Percentiles rank a stretch among this genome's conserved stretches.
Conservation (phyloP, 208 protist genomes). For the Leptomonas pyrrhocoris region DNA sequence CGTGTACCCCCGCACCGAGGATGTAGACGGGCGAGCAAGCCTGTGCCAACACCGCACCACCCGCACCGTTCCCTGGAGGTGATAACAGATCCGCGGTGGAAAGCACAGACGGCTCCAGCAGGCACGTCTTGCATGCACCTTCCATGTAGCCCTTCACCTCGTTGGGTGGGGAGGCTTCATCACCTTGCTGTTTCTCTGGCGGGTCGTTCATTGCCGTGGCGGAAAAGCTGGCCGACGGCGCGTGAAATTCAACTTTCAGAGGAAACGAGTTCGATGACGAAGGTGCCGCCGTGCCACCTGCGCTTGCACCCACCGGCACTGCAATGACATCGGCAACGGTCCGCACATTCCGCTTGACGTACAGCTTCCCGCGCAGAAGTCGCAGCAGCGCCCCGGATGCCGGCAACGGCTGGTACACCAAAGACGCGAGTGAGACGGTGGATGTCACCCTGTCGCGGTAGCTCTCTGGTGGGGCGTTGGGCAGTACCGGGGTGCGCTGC, state of each 20-base stretch:
- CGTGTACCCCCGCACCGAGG: neutral
- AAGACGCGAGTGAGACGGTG: conserved; percentile 36
- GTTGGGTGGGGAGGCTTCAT: neutral
- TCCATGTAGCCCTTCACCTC: neutral
- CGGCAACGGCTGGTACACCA: conserved; percentile 48
- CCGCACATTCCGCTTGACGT: conserved; percentile 60
- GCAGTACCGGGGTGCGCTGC: neutral
- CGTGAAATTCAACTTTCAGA: conserved; percentile 1
- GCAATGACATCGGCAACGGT: conserved; percentile 51
- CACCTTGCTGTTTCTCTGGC: neutral
- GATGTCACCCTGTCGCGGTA: conserved; percentile 27
- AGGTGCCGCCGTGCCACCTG: neutral
- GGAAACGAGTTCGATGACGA: neutral
- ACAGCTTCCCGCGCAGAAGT: conserved; percentile 57
- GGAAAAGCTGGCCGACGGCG: neutral
- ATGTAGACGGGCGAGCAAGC: conserved; percentile 7
- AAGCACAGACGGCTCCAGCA: conserved; percentile 26
- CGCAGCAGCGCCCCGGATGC: conserved; percentile 49
- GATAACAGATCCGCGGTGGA: neutral
- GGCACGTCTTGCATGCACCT: conserved; percentile 27
- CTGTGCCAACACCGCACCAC: neutral
- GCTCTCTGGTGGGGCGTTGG: conserved; percentile 9
- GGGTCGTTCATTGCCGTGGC: neutral
- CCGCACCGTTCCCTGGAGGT: neutral
- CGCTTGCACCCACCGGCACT: neutral